Base-by-base conservation (phyloP, 2,329 filamentous ascomycete genomes). In the Ciborinia camelliae region DNA sequence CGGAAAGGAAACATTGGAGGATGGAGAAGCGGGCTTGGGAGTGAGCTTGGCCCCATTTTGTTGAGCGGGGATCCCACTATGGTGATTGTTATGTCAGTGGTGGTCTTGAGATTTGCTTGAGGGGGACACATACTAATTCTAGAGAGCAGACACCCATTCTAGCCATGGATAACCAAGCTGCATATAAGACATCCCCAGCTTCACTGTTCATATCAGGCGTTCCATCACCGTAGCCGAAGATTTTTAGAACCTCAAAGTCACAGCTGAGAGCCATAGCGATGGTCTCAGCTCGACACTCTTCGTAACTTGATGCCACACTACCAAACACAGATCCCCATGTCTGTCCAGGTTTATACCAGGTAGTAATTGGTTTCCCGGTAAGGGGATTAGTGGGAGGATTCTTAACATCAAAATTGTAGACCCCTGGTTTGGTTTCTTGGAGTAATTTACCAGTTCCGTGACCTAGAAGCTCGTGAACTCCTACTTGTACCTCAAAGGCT, bases 241-340 rank as follows among this genome's bases (percentile, higher is more conserved):
- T 94, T 75, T 92, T 85, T 26, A 98, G 83, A 58, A 96, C 91
- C 14, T 86, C 83, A 74, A 96, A 97, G 73, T 97, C 93, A 77
- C 93, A 96, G 73, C 88, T 86, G 5, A 98, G 81, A 50, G 87
- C 88, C 92, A 97, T 97, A 60, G 93, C 94, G 14, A 97, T 93
- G 72, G 92, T 90, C 76, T 98, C 94, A 5, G 94, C 94, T 63
- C 94, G 88, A 76, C 94, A 98, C 77, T 98, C 94, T 78, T 98
- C 94, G 73, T 97, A 97, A 20, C 89, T 91, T 4, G 90, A 91
- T 45, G 93, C 92, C 68, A 96, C 86, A 67, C 90, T 86, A 32
- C 93, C 92, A 74, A 98, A 98, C 0, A 97, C 91, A 6, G 89
- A 92, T 64, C 91, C 90, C 93, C 93, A 98, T 0, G 94, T 98